Evolutionary conservation across 164 flowering plant species (phyloP).

Genomic region (Buxus sempervirens): DNA sequence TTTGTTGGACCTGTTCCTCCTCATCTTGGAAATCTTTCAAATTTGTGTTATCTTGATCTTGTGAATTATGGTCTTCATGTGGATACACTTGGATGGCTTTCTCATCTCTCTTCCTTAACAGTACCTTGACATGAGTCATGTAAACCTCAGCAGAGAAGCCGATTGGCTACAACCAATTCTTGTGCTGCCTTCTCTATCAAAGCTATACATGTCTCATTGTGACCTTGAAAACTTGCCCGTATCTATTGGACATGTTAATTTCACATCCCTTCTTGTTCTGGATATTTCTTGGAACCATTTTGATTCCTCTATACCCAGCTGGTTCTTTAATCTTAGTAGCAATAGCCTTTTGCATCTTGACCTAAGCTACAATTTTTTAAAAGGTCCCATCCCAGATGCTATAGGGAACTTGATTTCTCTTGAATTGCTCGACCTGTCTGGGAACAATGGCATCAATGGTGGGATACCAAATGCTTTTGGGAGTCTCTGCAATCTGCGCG

Average conservation of each 20-base stretch:
- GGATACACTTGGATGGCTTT: slow-evolving; percentile 8
- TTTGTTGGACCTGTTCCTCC: background rate
- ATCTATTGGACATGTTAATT: background rate
- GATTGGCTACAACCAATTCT: background rate
- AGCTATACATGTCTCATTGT: background rate
- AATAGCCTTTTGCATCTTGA: background rate
- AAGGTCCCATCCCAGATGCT: slow-evolving; percentile 13
- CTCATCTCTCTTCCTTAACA: slow-evolving; percentile 9
- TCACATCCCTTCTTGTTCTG: background rate
- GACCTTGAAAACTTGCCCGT: background rate
- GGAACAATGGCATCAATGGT: slow-evolving; percentile 7
- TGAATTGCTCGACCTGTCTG: background rate
- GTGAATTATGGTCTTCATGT: background rate
- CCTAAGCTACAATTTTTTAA: background rate
- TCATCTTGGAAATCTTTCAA: background rate
- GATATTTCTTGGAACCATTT: background rate
- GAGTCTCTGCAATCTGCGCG: slow-evolving; percentile 8
- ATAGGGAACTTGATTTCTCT: slow-evolving; percentile 13
- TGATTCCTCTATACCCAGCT: background rate
- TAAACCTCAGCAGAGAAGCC: background rate
- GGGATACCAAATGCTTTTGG: slow-evolving; percentile 13
- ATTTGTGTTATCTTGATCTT: background rate
- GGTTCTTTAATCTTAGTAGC: background rate
- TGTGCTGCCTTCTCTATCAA: background rate
- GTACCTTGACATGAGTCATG: slow-evolving; percentile 13